Base-by-base conservation (phyloP, 352 stramenopile genomes). In the Globisporangium cederbergense region DNA sequence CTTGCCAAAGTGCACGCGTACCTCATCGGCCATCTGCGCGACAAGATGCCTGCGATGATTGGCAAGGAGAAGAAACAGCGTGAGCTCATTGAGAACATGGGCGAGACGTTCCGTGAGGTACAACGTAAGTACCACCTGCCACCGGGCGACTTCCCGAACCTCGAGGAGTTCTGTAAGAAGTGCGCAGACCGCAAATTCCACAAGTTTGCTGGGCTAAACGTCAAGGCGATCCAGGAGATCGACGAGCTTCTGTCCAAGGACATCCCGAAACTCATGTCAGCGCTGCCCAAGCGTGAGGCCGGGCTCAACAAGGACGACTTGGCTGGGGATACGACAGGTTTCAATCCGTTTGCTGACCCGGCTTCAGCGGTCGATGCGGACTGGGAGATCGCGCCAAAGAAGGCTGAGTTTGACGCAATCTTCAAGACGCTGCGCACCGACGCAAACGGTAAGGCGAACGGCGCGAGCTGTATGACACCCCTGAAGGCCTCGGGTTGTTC, bases 1-100 rank as follows among this genome's bases (percentile, higher is more conserved):
- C 90, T 99, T 11, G 90, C 95, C 40, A 98, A 98, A 68, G 93
- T 99, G 36, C 97, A 99, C 66, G 95, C 96, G 6, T 99, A 98
- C 71, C 91, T 99, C 60, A 96, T 99, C 64, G 92, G 97, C 63
- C 97, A 99, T 70, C 73, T 99, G 43, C 81, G 89, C 34, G 81
- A 93, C 64, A 91, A 99, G 76, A 99, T 99, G 97, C 97, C 97
- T 6, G 76, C 89, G 45, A 86, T 99, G 58, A 95, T 99, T 67
- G 95, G 97, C 30, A 98, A 99, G 71, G 95, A 98, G 45, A 98
- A 98, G 77, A 98, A 98, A 67, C 96, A 99, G 74, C 73, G 93
- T 49, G 92, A 98, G 62, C 74, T 99, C 18, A 95, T 99, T 55
- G 79, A 93, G 28, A 93, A 98, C 66, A 90, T 99, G 75, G 86